Conservation (phyloP, 1,139 yeast species). For the Diutina mesorugosa region DNA sequence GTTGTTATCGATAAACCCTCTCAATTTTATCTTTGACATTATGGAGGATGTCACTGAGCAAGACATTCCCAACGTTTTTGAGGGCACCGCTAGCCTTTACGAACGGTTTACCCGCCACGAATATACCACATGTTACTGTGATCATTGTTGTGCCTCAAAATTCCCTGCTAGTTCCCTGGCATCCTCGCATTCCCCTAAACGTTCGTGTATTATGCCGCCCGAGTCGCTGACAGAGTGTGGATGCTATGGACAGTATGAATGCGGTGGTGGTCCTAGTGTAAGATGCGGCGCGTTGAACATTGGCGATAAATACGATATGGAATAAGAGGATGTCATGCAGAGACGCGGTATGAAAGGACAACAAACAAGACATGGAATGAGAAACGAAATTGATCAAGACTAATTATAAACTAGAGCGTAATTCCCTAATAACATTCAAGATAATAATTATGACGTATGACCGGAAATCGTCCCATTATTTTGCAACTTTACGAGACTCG, state of each 20-base stretch:
- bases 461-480: no score
- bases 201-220: background rate
- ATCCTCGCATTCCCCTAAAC: background rate
- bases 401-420: background rate
- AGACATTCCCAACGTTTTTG: background rate
- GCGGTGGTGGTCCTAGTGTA: constrained; percentile 2
- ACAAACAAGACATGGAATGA: background rate
- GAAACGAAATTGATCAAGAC: background rate
- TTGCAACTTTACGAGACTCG: no score
- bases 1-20: background rate
- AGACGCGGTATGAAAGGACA: background rate
- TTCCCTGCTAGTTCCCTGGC: background rate
- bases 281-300: constrained; percentile 2
- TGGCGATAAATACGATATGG: constrained; percentile 2
- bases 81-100: background rate
- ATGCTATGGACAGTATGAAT: background rate
- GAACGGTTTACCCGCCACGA: background rate
- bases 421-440: background rate
- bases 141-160: background rate
- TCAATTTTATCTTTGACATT: background rate
- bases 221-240: background rate
- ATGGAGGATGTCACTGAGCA: constrained; percentile 1
- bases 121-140: background rate
- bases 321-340: background rate
- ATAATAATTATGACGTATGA: background rate